Percentiles rank a stretch among this genome's conserved stretches.
phyloP scores from a whole-genome alignment of 768 basidiomycete genomes.

The Trametes meyenii region DNA sequence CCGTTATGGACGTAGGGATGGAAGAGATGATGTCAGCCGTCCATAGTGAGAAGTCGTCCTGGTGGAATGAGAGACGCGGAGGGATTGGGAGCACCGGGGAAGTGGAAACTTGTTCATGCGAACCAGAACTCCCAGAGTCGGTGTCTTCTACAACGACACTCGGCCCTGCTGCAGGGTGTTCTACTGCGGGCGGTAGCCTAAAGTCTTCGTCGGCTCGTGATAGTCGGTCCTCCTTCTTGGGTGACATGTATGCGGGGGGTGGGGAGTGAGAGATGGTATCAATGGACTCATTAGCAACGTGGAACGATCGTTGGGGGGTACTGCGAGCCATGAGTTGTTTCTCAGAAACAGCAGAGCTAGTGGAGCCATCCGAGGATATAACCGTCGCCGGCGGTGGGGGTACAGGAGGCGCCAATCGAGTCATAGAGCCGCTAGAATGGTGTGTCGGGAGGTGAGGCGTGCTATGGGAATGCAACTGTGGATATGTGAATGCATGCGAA shows the following conservation, averaged over 20 bases:
- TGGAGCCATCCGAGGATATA: slow-evolving; percentile 21
- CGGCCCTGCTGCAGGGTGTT: neutral
- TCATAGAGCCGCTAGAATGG: slow-evolving; percentile 5
- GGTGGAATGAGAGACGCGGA: slow-evolving; percentile 59
- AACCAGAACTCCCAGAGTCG: slow-evolving; percentile 8
- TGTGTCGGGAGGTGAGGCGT: slow-evolving; percentile 19
- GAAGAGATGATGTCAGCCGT: slow-evolving; percentile 56
- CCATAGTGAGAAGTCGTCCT: slow-evolving; percentile 57
- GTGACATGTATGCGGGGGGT: slow-evolving; percentile 49
- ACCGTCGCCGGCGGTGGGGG: slow-evolving; percentile 19
- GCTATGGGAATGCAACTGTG: slow-evolving; percentile 17
- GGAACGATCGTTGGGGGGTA: slow-evolving; percentile 45
- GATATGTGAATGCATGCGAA: slow-evolving; percentile 21
- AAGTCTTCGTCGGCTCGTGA: slow-evolving; percentile 22
- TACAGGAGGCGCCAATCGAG: slow-evolving; percentile 14
- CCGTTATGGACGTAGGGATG: slow-evolving; percentile 38
- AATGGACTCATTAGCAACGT: slow-evolving; percentile 44
- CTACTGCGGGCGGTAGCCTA: slow-evolving; percentile 21
- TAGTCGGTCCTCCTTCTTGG: slow-evolving; percentile 20
- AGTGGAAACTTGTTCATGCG: slow-evolving; percentile 1
- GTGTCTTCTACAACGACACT: neutral
- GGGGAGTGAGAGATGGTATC: slow-evolving; percentile 38
- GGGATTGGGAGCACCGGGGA: slow-evolving; percentile 34
- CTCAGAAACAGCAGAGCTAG: slow-evolving; percentile 16
- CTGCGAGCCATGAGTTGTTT: slow-evolving; percentile 33